Base-by-base conservation (phyloP, 2,329 filamentous ascomycete species). In the Nannizziopsis barbatae region DNA sequence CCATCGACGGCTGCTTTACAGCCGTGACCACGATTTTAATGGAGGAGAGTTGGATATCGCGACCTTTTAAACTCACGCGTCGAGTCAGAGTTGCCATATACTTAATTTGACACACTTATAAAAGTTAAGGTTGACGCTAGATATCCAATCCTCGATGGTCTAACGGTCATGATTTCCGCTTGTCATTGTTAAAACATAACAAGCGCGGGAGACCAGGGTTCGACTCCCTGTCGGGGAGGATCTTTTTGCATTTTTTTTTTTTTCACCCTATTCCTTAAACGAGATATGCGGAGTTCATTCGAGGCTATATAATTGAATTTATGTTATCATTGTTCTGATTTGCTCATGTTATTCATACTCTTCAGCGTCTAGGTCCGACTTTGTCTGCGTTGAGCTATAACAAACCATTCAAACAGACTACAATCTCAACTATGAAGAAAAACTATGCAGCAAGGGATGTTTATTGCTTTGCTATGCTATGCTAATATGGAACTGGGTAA, bases 141-240 rank as follows among this genome's bases (percentile, higher is more conserved):
- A 27, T 27, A 42, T 9, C 6, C 15, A 45, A 36, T 47, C 44
- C 44, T 38, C 40, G 44, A 47, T 47, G 44, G 44, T 47, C 44
- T 47, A 47, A 35, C 37, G 44, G 44, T 47, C 18, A 47, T 47
- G 44, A 47, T 47, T 47, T 47, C 44, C 44, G 44, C 44, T 47
- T 47, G 44, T 47, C 17, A n/a, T n/a, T 4, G 14, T 32, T 36
- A 15, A n/a, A 30, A n/a, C 33, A 31, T 42, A 50, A 51, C 49
- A 43, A 50, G 49, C 49, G 49, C 49, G 49, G 49, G 49, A 51
- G 45, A 50, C 48, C 48, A 47, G 46, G 50, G 50, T 52, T 52
- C 50, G 50, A 52, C 46, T 52, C 50, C 50, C 46, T 42, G 46
- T 50, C 50, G 42, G 40, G 50, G 50, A 52, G 50, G 35, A 35